Base-by-base conservation (phyloP, 202 grass and related monocot genomes). In the Thinopyrum obtusiflorum region DNA sequence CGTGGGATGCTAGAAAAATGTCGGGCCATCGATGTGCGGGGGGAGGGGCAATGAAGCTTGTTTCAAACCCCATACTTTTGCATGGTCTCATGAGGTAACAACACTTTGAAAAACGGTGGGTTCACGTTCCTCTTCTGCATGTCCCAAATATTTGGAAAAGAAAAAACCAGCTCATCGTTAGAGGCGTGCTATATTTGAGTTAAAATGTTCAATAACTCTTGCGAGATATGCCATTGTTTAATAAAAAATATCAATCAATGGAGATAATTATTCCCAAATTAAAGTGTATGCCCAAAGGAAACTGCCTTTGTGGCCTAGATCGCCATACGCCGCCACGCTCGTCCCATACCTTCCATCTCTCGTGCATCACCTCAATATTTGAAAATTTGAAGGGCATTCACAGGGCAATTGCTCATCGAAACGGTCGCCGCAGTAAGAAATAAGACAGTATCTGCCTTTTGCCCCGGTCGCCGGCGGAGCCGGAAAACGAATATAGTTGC, bases 1-100 rank as follows among this genome's bases (percentile, higher is more conserved):
- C 65, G 78, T 77, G 80, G 51, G 80, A 73, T 85, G 76, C 77
- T 82, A 62, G 18, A 83, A 80, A 87, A 85, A 93, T 77, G 85
- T 85, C 85, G 85, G 42, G 12, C 42, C 42, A 14, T 46, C 42
- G 42, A 26, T 29, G 47, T 15, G 67, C 42, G 24, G 33, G 44
- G 11, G 83, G 12, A 17, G 21, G 83, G 26, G 32, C 84, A 68
- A 29, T 29, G 2, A 67, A 68, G 24, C 29, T 80, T 83, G 46
- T 49, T 73, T 35, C 64, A 32, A 83, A 2, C 72, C 46, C 31
- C 32, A 67, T 17, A 5, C 32, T 31, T 27, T 44, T 53, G 17
- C 49, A 59, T 59, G 20, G 35, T 74, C 36, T 15, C 65, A 81
- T 74, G 32, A 67, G 72, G 83, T 72, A 86, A 83, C 18, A 24